Evolutionary conservation across 306 rosid species (phyloP), one percentile per base, ranked within the genome.

Genomic region (Abrus pulchellus): DNA sequence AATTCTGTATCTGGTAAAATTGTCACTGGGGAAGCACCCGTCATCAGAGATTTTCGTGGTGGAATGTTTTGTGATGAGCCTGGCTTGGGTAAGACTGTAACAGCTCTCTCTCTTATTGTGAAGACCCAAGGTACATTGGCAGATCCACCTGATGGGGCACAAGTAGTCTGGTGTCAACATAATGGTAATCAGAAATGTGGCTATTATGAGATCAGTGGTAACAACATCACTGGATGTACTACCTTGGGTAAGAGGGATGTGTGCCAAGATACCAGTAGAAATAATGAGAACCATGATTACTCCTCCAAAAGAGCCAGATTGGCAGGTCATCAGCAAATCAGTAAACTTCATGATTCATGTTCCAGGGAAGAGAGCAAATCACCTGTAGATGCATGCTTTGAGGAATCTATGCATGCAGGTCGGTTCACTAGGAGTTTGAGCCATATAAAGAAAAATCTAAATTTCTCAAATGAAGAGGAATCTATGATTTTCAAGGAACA

Each of bases 41-140:
- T 92, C 44, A 71, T 91, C 79, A 91, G 77, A 80, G 99, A 95
- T 86, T 95, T 95, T 68, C 87, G 83, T 50, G 99, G 99, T 84
- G 99, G 99, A 69, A 81, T 95, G 93, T 95, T 95, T 64, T 95
- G 99, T 79, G 99, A 95, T 62, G 99, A 95, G 80, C 99, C 99
- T 59, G 98, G 99, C 78, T 86, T 95, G 88, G 99, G 99, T 56
- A 95, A 95, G 94, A 95, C 99, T 41, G 92, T 95, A 79, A 95
- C 98, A 32, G 89, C 97, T 59, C 94, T 95, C 66, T 90, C 99
- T 67, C 96, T 95, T 59, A 89, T 93, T 77, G 61, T 91, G 82
- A 95, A 95, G 92, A 89, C 98, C 7, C 96, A 82, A 57, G 96
- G 98, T 78, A 88, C 86, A 10, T 80, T 89, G 83, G 93, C 96